Conservation (phyloP, 2,329 filamentous ascomycete genomes). For the Colletotrichum karsti region DNA sequence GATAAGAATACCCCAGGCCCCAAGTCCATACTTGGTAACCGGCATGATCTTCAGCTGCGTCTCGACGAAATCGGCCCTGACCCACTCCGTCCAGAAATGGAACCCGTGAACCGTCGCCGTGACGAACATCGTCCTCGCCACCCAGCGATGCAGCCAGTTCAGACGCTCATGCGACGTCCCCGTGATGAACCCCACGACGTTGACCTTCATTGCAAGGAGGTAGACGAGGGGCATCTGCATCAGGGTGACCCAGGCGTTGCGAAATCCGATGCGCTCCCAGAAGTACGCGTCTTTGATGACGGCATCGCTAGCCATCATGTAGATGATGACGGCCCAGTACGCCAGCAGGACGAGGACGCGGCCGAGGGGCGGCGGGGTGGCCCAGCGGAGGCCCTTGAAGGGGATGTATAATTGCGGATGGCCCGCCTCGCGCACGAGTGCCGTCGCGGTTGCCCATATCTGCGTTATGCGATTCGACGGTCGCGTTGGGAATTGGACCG, state of each 20-base stretch:
- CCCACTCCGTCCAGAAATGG: constrained; percentile 74
- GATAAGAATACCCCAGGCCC: constrained; percentile 70
- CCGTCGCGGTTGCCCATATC: constrained; percentile 66
- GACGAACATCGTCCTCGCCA: constrained; percentile 73
- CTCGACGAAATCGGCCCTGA: constrained; percentile 64
- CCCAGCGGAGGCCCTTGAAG: constrained; percentile 57
- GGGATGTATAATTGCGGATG: constrained; percentile 64
- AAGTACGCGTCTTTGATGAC: constrained; percentile 62
- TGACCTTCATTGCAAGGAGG: constrained; percentile 68
- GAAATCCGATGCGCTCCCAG: constrained; percentile 73
- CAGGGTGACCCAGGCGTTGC: constrained; percentile 73
- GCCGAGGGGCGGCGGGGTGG: constrained; percentile 67
- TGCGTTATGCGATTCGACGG: constrained; percentile 56
- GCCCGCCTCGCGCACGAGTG: constrained; percentile 62
- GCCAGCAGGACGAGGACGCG: constrained; percentile 59
- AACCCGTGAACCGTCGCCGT: constrained; percentile 76
- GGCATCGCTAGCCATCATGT: constrained; percentile 62
- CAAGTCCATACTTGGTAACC: constrained; percentile 67
- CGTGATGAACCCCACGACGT: constrained; percentile 65
- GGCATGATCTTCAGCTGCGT: constrained; percentile 66
- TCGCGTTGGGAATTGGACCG: constrained; percentile 59
- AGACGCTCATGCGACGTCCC: constrained; percentile 74
- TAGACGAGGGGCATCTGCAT: constrained; percentile 72
- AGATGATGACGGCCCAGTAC: constrained; percentile 68
- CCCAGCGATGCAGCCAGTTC: constrained; percentile 80